Evolutionary conservation across 768 basidiomycete genomes (phyloP), one percentile per base, ranked within the genome.

Genomic region (Boletales sp.): DNA sequence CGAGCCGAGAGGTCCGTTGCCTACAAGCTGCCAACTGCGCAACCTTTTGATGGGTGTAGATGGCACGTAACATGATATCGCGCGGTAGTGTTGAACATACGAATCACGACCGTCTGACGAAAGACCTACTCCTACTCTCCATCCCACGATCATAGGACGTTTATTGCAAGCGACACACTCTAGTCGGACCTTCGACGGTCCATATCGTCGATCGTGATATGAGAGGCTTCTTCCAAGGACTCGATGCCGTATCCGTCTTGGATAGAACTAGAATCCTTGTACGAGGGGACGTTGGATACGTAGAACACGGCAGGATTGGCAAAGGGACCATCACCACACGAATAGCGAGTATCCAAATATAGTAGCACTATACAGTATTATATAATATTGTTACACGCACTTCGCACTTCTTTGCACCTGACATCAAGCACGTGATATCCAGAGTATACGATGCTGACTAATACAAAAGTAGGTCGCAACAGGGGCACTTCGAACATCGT

Each of bases 131-230:
- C 52, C 59, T 17, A 49, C 21, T 27, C 38, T 51, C 52, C 59
- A 60, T 24, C 36, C 27, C 47, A 58, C 42, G 15, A 57, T 12
- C 19, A 4, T 0, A 27, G 31, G 40, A 6, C 19, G 7, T n/a
- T n/a, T n/a, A 7, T 24, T 27, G 34, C 50, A 45, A 35, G 15
- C 19, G 27, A 57, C 34, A n/a, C 57, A 59, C 13, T 6, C 18
- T 21, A 60, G n/a, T 34, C 51, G 49, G 32, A 59, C 47, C 35
- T 57, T 52, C 14, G 56, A 10, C 21, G 41, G 24, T 57, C 50
- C 56, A 52, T 49, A 36, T 57, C 50, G 37, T 37, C 50, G 11
- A n/a, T 37, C 6, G 34, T 55, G 13, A 56, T 39, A 14, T 47
- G 39, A 1, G 50, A 48, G 19, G 57, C 52, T 32, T 58, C 56